A percentile compares a stretch with the other conserved stretches of the same genome.
phyloP scores from a whole-genome alignment of 2,329 filamentous ascomycete species.

The Kalmusia sp. region DNA sequence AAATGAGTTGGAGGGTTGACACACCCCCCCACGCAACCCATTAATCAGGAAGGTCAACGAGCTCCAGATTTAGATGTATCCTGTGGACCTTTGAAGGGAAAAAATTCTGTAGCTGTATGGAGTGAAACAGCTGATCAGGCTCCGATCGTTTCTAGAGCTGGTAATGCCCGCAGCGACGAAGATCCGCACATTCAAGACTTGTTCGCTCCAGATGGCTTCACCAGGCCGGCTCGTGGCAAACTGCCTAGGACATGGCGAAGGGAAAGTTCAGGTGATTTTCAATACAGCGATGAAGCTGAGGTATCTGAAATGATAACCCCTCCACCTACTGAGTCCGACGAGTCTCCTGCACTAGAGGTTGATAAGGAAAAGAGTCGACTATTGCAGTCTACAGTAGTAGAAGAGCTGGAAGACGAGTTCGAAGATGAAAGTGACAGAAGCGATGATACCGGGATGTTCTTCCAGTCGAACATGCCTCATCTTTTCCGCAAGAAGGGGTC shows the following conservation, averaged over 20 bases:
- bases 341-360: background rate
- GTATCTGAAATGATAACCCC: slow-evolving; percentile 19
- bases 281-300: slow-evolving; percentile 48
- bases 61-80: background rate
- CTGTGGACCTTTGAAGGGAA: background rate
- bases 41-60: background rate
- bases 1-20: slow-evolving; percentile 42
- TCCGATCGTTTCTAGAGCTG: slow-evolving; percentile 21
- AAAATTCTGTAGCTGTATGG: slow-evolving; percentile 50
- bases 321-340: slow-evolving; percentile 9
- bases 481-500: slow-evolving; percentile 32
- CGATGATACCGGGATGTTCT: slow-evolving; percentile 48
- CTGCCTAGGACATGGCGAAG: slow-evolving; percentile 52
- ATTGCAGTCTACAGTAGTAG: slow-evolving; percentile 14
- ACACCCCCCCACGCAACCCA: slow-evolving; percentile 21
- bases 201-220: slow-evolving; percentile 36
- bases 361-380: slow-evolving; percentile 26
- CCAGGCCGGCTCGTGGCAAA: slow-evolving; percentile 47
- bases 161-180: slow-evolving; percentile 24
- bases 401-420: slow-evolving; percentile 19
- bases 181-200: slow-evolving; percentile 39
- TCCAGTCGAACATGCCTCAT: slow-evolving; percentile 39
- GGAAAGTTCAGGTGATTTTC: slow-evolving; percentile 46
- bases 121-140: slow-evolving; percentile 55
- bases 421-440: slow-evolving; percentile 34